Evolutionary conservation across 345 rosid genomes (phyloP).

Genomic region (Erodium maritimum): DNA sequence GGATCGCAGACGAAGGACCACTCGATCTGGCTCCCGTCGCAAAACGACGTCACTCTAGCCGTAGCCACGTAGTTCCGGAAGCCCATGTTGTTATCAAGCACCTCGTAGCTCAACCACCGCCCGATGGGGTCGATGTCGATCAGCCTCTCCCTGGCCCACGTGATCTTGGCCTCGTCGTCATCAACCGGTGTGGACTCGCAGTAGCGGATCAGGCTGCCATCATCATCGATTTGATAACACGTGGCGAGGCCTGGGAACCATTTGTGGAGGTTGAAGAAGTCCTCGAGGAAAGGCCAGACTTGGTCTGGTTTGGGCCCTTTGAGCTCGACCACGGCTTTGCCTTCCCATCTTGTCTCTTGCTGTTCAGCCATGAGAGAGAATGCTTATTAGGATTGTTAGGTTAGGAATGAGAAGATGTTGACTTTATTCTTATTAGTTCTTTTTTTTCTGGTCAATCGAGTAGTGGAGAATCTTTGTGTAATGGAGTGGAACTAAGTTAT

Average conservation of each 20-base stretch:
- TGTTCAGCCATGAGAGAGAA: conserved; percentile 14
- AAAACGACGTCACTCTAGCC: conserved; percentile 16
- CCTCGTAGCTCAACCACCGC: conserved; percentile 43
- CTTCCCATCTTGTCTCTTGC: conserved; percentile 26
- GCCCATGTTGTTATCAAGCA: conserved; percentile 34
- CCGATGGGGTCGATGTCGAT: conserved; percentile 21
- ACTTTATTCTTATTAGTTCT: no score
- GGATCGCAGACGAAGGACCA: no score
- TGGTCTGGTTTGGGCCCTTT: conserved; percentile 25
- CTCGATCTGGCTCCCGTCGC: conserved; percentile 3
- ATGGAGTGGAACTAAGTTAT: no score
- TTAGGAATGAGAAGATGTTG: no score
- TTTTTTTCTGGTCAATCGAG: no score
- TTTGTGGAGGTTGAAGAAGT: conserved; percentile 40
- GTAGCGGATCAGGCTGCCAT: conserved; percentile 40
- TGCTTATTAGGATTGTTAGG: no score
- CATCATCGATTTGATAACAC: conserved; percentile 30
- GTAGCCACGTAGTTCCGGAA: conserved; percentile 31
- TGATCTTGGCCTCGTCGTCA: neutral
- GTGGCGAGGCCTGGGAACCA: conserved; percentile 24
- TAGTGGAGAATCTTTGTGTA: no score
- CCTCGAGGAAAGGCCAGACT: conserved; percentile 31
- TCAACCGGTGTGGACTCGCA: conserved; percentile 15
- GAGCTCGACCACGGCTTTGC: conserved; percentile 19
- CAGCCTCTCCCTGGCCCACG: conserved; percentile 42